phyloP scores from a whole-genome alignment of 164 flowering plant genomes.

The Dillenia turbinata region DNA sequence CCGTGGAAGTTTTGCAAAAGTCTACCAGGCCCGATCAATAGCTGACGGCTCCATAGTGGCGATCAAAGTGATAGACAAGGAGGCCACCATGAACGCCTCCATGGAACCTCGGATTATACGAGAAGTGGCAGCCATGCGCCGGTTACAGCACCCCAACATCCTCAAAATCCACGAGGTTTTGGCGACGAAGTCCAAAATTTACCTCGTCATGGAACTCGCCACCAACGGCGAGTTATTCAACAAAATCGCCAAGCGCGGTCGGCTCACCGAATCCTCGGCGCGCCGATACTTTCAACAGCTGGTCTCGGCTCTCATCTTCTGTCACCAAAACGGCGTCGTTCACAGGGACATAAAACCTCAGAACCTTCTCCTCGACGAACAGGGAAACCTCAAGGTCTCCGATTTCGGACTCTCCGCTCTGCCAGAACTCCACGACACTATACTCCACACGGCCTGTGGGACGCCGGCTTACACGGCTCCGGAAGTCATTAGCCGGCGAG shows the following conservation, averaged over 20 bases:
- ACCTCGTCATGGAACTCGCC: conserved; percentile 70
- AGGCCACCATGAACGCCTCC: conserved; percentile 17
- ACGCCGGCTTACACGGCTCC: conserved; percentile 84
- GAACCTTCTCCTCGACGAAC: conserved; percentile 55
- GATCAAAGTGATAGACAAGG: conserved; percentile 58
- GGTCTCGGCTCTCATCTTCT: conserved; percentile 54
- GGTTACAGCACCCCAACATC: conserved; percentile 58
- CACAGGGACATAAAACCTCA: conserved; percentile 85
- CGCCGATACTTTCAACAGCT: conserved; percentile 61
- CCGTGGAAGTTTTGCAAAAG: conserved; percentile 74
- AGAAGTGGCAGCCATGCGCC: conserved; percentile 64
- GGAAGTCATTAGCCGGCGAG: conserved; percentile 44
- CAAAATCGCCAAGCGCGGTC: conserved; percentile 37
- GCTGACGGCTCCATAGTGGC: conserved; percentile 36
- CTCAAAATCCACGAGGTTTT: conserved; percentile 67
- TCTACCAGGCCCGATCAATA: conserved; percentile 41
- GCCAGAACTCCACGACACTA: conserved; percentile 35
- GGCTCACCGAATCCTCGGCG: conserved; percentile 39
- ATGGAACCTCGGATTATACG: conserved; percentile 49
- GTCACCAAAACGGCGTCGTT: conserved; percentile 62
- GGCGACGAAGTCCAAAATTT: conserved; percentile 69
- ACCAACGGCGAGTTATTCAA: conserved; percentile 60
- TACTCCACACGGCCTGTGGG: conserved; percentile 70
- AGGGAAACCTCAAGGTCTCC: conserved; percentile 54
- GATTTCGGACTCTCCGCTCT: conserved; percentile 78